Conservation (phyloP, 2,329 filamentous ascomycete genomes). For the Metarhizium anisopliae region DNA sequence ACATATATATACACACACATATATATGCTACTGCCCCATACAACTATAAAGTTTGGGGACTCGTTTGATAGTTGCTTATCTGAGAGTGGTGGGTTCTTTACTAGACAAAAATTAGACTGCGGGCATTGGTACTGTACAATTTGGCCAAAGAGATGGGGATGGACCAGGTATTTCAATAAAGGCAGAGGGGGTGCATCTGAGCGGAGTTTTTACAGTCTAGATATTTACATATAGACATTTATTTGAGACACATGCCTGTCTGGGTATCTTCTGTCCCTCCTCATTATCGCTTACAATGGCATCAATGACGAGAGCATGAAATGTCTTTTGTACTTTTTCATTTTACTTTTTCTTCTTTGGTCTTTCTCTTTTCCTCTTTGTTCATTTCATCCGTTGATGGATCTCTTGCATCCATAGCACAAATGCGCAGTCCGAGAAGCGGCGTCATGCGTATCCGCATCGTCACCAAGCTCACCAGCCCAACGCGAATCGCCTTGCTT, state of each 20-base stretch:
- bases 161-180: slow-evolving; percentile 4
- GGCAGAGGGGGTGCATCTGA: slow-evolving; percentile 7
- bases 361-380: too few species aligned
- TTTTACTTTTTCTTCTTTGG: slow-evolving; percentile 8
- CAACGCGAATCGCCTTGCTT: slow-evolving; percentile 54
- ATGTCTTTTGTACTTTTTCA: background rate
- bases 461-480: slow-evolving; percentile 50
- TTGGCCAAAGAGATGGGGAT: background rate
- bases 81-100: background rate
- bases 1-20: background rate
- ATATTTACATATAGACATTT: background rate
- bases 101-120: slow-evolving; percentile 8
- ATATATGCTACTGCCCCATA: background rate
- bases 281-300: background rate
- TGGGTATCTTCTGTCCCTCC: slow-evolving; percentile 9
- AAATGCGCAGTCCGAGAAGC: slow-evolving; percentile 30
- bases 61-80: background rate
- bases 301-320: background rate
- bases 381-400: slow-evolving; percentile 37
- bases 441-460: slow-evolving; percentile 11
- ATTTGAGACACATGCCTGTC: background rate
- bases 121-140: slow-evolving; percentile 4
- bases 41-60: background rate
- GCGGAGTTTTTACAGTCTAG: slow-evolving; percentile 7
- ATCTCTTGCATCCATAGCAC: slow-evolving; percentile 69